Evolutionary conservation across 2,329 filamentous ascomycete species (phyloP), one percentile per base, ranked within the genome.

Genomic region (Phialocephala sp.): DNA sequence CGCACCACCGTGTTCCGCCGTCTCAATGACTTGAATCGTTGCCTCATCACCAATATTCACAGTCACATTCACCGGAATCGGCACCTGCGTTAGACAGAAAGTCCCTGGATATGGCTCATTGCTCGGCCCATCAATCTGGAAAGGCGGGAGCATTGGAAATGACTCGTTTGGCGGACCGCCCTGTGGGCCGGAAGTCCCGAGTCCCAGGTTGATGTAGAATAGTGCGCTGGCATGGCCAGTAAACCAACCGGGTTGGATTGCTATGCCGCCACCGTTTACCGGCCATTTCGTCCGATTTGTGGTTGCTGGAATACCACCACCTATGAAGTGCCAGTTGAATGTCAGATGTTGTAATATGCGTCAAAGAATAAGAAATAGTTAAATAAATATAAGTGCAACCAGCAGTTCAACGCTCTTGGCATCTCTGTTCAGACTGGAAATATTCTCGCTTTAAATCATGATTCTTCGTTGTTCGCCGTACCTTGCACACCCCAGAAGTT

Each of bases 201-300:
- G 87, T 71, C 94, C 94, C 66, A 97, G 84, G 81, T 97, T 97
- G 80, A 97, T 81, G 79, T 96, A 96, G 74, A 97, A 84, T 71
- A 92, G 85, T 20, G 93, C 93, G 6, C 86, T 88, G 43, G 85
- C 77, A 77, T 97, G 94, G 69, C 94, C 94, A 56, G 88, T 87
- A 82, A 97, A 97, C 94, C 94, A 97, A 74, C 94, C 94, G 0
- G 94, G 94, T 75, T 97, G 93, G 75, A 97, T 85, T 57, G 92
- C 86, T 63, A 97, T 74, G 15, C 92, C 92, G 68, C 94, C 94
- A 72, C 94, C 94, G 39, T 81, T 86, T 59, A 93, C 85, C 8
- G 94, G 93, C 94, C 94, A 97, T 80, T 90, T 92, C 20, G 94
- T 96, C 69, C 47, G 55, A 45, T 59, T 59, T n/a, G 32, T 64